Base-by-base conservation (phyloP, 257 asterid species). In the Jacaranda copaia region DNA sequence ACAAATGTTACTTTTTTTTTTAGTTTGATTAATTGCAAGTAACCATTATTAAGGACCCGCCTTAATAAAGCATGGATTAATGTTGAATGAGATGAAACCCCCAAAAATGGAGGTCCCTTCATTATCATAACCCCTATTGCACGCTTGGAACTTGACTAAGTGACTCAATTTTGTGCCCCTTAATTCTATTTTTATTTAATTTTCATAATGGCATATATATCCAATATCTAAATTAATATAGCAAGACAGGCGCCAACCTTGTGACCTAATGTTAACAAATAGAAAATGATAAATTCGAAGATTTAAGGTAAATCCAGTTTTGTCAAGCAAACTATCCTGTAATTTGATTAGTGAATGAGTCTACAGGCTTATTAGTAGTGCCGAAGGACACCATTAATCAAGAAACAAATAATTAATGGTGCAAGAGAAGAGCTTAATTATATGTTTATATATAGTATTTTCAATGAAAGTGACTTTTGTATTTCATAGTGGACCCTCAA, bases 81-180 rank as follows among this genome's bases (percentile, higher is more conserved):
- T 43, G 68, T 68, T 56, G 79, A 73, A 81, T 68, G 60, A 61
- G 62, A 68, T 79, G 49, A 71, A 79, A 71, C 55, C 80, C 2
- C 60, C 9, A 60, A 68, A 60, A 53, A 66, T 80, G 82, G 84
- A 74, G 89, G 84, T 53, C 85, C 86, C 78, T 70, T 59, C 39
- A 80, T 68, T 60, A 85, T 88, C 81, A 88, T 85, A 68, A 75
- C 61, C 68, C 55, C 66, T 68, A 78, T 6, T 80, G 88, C 92
- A 88, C 87, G 89, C 89, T 80, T 84, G 77, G 68, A 84, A 66
- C 79, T 80, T 75, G 69, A 73, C 77, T 49, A 53, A 65, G 36
- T 66, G n/a, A 65, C 11, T 38, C 14, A 69, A 61, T n/a, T 59
- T 32, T 58, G 71, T 45, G 49, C 51, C 18, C 63, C 60, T 56